Conservation (phyloP, 2,329 filamentous ascomycete species). For the Clonostachys rosea region DNA sequence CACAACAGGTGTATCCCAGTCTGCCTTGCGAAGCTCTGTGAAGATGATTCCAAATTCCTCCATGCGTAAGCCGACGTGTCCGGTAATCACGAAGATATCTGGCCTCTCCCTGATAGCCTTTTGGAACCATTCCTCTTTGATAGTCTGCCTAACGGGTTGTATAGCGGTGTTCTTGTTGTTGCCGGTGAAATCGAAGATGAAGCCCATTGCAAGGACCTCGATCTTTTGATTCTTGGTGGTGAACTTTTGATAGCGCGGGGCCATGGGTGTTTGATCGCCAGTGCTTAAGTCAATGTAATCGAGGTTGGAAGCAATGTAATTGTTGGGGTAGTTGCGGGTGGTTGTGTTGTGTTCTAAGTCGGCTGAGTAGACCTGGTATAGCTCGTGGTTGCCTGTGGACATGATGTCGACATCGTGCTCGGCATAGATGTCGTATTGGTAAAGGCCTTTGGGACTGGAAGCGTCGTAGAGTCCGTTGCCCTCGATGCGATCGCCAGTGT, state of each 20-base stretch:
- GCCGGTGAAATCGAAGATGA: conserved; percentile 87
- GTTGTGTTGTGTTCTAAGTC: conserved; percentile 74
- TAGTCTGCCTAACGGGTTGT: conserved; percentile 70
- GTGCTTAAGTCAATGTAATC: conserved; percentile 76
- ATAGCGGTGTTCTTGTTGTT: conserved; percentile 91
- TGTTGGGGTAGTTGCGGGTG: conserved; percentile 75
- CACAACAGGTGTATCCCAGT: conserved; percentile 80
- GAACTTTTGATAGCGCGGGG: conserved; percentile 81
- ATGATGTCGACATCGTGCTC: conserved; percentile 81
- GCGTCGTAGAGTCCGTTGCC: conserved; percentile 93
- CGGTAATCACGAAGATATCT: conserved; percentile 81
- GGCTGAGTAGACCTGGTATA: conserved; percentile 78
- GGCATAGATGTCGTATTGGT: conserved; percentile 81
- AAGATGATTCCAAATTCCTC: conserved; percentile 75
- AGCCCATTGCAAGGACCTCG: conserved; percentile 83
- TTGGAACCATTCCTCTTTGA: conserved; percentile 86
- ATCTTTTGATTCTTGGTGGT: conserved; percentile 86
- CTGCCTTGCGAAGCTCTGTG: conserved; percentile 69
- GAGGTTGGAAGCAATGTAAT: conserved; percentile 87
- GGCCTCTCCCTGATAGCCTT: conserved; percentile 78
- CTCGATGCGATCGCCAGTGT: conserved; percentile 91
- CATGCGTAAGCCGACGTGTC: conserved; percentile 80
- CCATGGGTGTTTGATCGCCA: conserved; percentile 69
- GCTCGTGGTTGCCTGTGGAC: conserved; percentile 89
- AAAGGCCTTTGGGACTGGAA: conserved; percentile 81